phyloP scores from a whole-genome alignment of 1,284 basidiomycete species.

The Trichosporon coremiiforme region DNA sequence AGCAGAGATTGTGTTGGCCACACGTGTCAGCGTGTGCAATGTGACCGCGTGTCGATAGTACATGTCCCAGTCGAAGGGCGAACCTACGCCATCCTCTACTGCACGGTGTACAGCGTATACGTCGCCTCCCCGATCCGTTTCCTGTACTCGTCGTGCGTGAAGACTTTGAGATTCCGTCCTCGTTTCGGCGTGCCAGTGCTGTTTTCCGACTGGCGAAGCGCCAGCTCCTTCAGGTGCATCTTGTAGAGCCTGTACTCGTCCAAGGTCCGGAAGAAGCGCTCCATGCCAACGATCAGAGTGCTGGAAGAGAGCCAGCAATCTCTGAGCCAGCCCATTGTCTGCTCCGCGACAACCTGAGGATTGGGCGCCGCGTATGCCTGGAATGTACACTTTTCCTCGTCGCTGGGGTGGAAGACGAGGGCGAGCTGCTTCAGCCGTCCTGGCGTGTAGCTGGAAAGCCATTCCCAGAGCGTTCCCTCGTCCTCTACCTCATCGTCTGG shows the following conservation, averaged over 20 bases:
- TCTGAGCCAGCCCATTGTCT: neutral
- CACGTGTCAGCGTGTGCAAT: no score
- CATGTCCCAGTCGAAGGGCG: no score
- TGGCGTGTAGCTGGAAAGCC: neutral
- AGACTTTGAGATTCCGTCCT: neutral
- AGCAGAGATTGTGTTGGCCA: no score
- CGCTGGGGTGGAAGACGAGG: neutral
- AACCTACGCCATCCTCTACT: neutral
- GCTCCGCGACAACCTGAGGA: neutral
- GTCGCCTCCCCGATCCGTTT: neutral
- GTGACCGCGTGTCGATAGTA: no score
- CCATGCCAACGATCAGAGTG: neutral
- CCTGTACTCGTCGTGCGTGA: neutral
- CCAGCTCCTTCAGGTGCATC: neutral
- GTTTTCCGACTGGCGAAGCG: neutral
- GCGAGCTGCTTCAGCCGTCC: neutral
- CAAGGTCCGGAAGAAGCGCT: neutral
- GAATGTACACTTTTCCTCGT: neutral
- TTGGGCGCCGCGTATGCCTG: neutral
- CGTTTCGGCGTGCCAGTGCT: neutral
- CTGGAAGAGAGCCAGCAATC: neutral
- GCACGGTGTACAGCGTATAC: neutral
- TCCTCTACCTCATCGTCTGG: neutral
- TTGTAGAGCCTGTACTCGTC: neutral
- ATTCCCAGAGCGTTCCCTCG: conserved; percentile 3